A percentile compares a stretch with the other conserved stretches of the same genome.
Evolutionary conservation across 2,329 filamentous ascomycete species (phyloP).

Genomic region (Fusarium verticillioides): DNA sequence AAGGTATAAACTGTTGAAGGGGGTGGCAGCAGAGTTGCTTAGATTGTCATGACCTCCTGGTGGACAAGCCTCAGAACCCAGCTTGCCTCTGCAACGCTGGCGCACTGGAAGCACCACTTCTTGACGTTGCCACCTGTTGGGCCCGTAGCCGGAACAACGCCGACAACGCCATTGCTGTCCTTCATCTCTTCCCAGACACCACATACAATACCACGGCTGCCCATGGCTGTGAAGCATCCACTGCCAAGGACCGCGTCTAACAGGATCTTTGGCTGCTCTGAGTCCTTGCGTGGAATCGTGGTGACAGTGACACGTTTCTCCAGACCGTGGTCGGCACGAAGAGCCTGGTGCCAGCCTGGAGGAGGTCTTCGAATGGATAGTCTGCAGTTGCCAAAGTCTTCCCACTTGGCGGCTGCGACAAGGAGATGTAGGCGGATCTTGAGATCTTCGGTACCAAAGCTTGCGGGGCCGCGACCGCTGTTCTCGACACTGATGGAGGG

Average conservation of each 20-base stretch:
- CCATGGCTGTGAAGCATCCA: constrained; percentile 85
- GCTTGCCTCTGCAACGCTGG: constrained; percentile 62
- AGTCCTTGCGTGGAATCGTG: constrained; percentile 72
- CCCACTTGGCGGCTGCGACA: constrained; percentile 82
- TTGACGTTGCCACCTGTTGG: constrained; percentile 65
- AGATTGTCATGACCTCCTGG: constrained; percentile 62
- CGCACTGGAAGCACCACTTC: constrained; percentile 73
- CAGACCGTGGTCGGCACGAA: constrained; percentile 70
- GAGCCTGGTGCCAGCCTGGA: constrained; percentile 67
- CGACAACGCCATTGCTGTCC: constrained; percentile 67
- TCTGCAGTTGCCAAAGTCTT: constrained; percentile 86
- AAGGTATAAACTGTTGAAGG: not conserved
- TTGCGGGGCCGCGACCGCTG: constrained; percentile 65
- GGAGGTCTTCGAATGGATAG: constrained; percentile 85
- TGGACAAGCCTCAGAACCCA: constrained; percentile 68
- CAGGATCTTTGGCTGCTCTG: constrained; percentile 68
- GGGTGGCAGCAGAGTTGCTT: constrained; percentile 12
- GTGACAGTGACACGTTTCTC: constrained; percentile 89
- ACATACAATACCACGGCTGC: constrained; percentile 86
- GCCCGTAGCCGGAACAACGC: constrained; percentile 62
- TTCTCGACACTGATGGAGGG: constrained; percentile 67
- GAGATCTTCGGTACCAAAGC: constrained; percentile 74
- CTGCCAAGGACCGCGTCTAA: constrained; percentile 88
- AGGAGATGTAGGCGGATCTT: constrained; percentile 89
- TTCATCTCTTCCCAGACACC: constrained; percentile 86